phyloP scores from a whole-genome alignment of 1,139 yeast genomes.

The Arxiozyma slooffiae region DNA sequence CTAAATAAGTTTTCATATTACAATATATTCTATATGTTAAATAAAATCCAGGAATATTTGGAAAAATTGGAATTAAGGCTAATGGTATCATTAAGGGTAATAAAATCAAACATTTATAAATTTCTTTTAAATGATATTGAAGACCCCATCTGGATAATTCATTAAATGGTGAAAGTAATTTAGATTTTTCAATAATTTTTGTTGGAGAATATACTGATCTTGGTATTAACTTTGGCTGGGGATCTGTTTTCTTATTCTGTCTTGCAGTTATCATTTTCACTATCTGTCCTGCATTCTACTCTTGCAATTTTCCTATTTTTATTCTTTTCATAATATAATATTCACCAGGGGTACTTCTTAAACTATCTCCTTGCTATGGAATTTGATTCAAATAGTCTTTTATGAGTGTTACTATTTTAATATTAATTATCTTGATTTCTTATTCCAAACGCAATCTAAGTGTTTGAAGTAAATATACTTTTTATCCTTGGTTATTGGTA shows the following conservation, averaged over 20 bases:
- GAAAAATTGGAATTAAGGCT: constrained; percentile 74
- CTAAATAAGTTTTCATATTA: constrained; percentile 68
- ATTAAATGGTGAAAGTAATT: constrained; percentile 17
- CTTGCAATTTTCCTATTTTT: constrained; percentile 12
- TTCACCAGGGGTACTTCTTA: constrained; percentile 42
- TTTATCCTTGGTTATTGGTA: constrained; percentile 51
- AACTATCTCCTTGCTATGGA: constrained; percentile 45
- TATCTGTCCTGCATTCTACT: constrained; percentile 7
- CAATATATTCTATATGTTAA: constrained; percentile 75
- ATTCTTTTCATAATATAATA: constrained; percentile 22
- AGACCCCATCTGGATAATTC: constrained; percentile 33
- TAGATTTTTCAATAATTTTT: constrained; percentile 25
- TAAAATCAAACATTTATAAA: constrained; percentile 45
- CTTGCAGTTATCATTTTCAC: constrained; percentile 1
- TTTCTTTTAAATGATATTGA: constrained; percentile 36
- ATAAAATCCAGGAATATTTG: constrained; percentile 93
- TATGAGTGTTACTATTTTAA: constrained; percentile 35
- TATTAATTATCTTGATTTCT: constrained; percentile 31
- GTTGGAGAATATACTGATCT: constrained; percentile 21
- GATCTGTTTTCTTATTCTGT: constrained; percentile 9
- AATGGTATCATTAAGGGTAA: constrained; percentile 76
- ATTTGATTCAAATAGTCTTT: constrained; percentile 36
- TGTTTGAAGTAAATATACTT: constrained; percentile 56
- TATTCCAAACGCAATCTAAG: constrained; percentile 32
- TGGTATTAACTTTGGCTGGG: constrained; percentile 14